Evolutionary conservation across 345 rosid species (phyloP).

Genomic region (Garcia nutans): DNA sequence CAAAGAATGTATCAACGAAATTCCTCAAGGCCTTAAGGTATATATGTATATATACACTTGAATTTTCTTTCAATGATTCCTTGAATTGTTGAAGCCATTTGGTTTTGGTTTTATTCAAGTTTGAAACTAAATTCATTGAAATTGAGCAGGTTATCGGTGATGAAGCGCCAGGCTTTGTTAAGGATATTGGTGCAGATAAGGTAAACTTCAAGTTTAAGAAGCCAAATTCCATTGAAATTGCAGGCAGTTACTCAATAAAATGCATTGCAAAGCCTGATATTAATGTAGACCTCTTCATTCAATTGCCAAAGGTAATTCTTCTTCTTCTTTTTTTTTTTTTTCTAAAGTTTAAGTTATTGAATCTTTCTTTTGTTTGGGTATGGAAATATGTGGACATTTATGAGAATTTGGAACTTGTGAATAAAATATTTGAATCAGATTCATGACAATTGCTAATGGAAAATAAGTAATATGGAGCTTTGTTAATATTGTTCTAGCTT

Average conservation of each 20-base stretch:
- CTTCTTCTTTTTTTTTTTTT: not conserved
- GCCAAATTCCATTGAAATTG: conserved; percentile 57
- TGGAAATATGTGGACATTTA: not conserved
- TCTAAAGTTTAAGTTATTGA: not conserved
- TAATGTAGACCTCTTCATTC: conserved; percentile 64
- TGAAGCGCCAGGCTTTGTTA: conserved; percentile 61
- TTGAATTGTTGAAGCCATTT: not conserved
- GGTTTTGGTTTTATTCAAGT: not conserved
- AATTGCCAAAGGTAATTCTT: conserved; percentile 66
- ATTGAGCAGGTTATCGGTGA: conserved; percentile 58
- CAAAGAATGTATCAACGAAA: conserved; percentile 38
- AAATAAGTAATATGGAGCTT: not conserved
- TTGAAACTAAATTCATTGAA: not conserved
- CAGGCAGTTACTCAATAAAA: conserved; percentile 69
- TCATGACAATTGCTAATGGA: not conserved
- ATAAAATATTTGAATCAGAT: not conserved
- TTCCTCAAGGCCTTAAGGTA: conserved; percentile 54
- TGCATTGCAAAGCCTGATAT: conserved; percentile 63
- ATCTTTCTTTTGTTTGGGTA: not conserved
- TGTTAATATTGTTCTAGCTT: not conserved
- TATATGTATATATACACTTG: conserved; percentile 3
- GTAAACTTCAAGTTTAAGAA: conserved; percentile 73
- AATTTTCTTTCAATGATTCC: not conserved
- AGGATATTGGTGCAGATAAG: conserved; percentile 76
- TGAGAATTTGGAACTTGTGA: not conserved